Conservation (phyloP, 495 filamentous ascomycete species). For the Pseudoneurospora amorphoporcata region DNA sequence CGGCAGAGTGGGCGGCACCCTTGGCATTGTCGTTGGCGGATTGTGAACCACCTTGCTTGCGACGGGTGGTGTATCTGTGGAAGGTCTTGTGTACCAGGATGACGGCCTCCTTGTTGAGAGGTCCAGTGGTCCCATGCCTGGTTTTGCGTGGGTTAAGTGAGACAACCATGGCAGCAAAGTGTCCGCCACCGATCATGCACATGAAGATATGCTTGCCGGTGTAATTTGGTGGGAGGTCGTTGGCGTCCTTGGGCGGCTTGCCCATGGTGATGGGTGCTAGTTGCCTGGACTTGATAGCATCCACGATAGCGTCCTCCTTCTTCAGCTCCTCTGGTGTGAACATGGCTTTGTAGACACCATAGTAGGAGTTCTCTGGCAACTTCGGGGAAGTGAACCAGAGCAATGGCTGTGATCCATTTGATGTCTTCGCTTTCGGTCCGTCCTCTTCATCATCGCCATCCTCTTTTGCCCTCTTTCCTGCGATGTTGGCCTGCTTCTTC, state of each 20-base stretch:
- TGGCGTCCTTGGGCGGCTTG: conserved; percentile 38
- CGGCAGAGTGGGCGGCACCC: conserved; percentile 87
- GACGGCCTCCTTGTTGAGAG: conserved; percentile 66
- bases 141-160: conserved; percentile 70
- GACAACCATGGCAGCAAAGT: conserved; percentile 94
- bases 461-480: conserved; percentile 25
- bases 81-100: conserved; percentile 95
- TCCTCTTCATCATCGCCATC: conserved; percentile 34
- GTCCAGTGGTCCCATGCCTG: conserved; percentile 51
- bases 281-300: conserved; percentile 64
- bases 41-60: conserved; percentile 93
- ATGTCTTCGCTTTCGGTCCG: conserved; percentile 25
- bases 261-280: conserved; percentile 51
- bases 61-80: conserved; percentile 89
- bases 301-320: conserved; percentile 50
- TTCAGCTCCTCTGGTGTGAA: conserved; percentile 63
- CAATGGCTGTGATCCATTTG: conserved; percentile 59
- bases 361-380: conserved; percentile 64
- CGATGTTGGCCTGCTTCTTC: conserved; percentile 71
- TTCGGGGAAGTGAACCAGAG: conserved; percentile 74
- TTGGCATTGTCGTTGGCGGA: conserved; percentile 86
- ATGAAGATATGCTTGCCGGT: conserved; percentile 78
- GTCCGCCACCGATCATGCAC: conserved; percentile 96
- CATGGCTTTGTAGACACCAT: conserved; percentile 77
- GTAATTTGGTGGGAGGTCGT: conserved; percentile 36